These are phyloP conservation scores for Phallus indusiatus DNA, from an alignment of 768 basidiomycete species.

Conservation along the genomic window DNA sequence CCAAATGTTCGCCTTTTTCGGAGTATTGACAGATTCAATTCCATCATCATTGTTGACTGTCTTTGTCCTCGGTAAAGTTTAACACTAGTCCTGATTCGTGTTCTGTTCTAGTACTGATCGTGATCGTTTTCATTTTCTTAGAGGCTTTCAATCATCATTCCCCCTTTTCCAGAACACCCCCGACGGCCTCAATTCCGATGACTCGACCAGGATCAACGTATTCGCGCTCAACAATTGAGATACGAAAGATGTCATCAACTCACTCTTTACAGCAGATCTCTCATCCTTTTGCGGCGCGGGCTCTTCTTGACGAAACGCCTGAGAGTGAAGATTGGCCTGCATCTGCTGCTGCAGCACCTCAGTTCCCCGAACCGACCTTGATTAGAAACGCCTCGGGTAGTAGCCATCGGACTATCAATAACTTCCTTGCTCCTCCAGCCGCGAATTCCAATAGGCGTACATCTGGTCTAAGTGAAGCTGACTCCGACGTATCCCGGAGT, in stretches of 20 bases:
- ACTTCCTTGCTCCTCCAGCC: background rate
- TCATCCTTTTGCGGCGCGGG: constrained; percentile 4
- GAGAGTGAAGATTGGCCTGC: constrained; percentile 8
- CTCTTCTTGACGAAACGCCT: background rate
- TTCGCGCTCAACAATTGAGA: constrained; percentile 6
- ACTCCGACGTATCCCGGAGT: constrained; percentile 3
- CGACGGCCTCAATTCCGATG: constrained; percentile 3
- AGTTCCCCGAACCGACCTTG: background rate
- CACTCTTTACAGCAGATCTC: constrained; percentile 2
- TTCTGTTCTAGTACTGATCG: background rate
- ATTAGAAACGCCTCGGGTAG: background rate
- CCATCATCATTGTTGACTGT: constrained; percentile 34
- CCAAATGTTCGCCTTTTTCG: constrained; percentile 26
- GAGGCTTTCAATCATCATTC: constrained; percentile 15
- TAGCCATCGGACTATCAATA: background rate
- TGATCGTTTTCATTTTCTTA: constrained; percentile 2
- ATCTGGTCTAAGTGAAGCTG: constrained; percentile 1
- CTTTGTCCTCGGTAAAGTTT: constrained; percentile 30
- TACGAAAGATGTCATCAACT: constrained; percentile 6
- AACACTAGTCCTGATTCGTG: background rate
- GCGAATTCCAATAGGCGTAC: background rate
- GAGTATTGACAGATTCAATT: constrained; percentile 29
- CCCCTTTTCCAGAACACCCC: background rate
- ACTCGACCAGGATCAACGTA: constrained; percentile 2
- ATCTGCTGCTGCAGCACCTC: background rate